Conservation (phyloP, 192 early-diverging fungal species). For the Geranomyces michiganensis region DNA sequence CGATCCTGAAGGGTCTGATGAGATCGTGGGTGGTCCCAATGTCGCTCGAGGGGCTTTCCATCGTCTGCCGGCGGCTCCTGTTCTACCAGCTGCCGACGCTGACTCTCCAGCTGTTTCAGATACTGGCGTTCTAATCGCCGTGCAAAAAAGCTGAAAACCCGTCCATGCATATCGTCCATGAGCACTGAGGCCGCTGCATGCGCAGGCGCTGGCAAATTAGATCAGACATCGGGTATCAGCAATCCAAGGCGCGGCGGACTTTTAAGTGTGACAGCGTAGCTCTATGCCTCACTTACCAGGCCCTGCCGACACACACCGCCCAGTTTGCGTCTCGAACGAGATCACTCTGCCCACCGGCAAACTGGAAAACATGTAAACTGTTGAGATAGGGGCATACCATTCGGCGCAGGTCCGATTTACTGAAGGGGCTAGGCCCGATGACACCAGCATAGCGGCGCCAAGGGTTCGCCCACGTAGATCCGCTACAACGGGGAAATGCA, state of each 20-base stretch:
- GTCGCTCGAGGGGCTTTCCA: neutral
- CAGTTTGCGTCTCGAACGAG: neutral
- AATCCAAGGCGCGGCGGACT: neutral
- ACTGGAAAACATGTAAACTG: neutral
- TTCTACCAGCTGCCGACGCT: too few relatives aligned
- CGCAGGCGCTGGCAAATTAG: neutral
- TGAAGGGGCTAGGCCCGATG: neutral
- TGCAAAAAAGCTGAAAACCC: neutral
- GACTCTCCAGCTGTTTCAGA: neutral
- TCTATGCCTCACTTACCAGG: neutral
- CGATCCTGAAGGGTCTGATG: too few relatives aligned
- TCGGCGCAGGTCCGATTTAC: neutral
- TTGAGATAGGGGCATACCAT: conserved; percentile 1
- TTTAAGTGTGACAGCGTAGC: neutral
- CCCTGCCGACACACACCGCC: neutral
- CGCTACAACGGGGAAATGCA: neutral
- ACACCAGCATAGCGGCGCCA: neutral
- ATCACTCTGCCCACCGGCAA: too few relatives aligned
- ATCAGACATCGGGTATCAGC: neutral
- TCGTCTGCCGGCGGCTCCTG: neutral
- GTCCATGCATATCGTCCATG: neutral
- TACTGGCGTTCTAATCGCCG: neutral
- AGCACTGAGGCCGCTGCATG: neutral
- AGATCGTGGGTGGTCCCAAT: too few relatives aligned
- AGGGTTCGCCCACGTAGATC: neutral